Percentiles rank a stretch among this genome's conserved stretches.
These are phyloP conservation scores for Skeletonema costatum DNA, from an alignment of 108 stramenopile genomes.

Conservation along the genomic window DNA sequence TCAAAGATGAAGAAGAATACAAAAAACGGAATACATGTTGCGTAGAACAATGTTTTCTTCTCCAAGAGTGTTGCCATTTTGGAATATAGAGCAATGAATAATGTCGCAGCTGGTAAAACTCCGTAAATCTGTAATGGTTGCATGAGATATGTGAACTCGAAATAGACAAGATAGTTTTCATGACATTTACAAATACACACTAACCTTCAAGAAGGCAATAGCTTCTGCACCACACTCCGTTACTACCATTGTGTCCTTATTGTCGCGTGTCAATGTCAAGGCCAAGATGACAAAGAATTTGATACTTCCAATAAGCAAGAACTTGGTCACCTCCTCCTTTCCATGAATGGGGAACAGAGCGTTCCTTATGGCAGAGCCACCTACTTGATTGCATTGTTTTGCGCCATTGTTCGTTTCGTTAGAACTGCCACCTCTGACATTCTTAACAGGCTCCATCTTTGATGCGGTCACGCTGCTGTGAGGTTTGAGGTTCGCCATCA, in stretches of 20 bases:
- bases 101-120: slow-evolving; percentile 79
- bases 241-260: slow-evolving; percentile 96
- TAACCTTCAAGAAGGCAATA: slow-evolving; percentile 90
- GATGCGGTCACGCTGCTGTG: background rate
- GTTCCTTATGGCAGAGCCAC: slow-evolving; percentile 27
- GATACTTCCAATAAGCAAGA: slow-evolving; percentile 87
- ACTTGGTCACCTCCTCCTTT: slow-evolving; percentile 86
- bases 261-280: slow-evolving; percentile 92
- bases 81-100: slow-evolving; percentile 87
- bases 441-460: background rate
- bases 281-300: slow-evolving; percentile 97
- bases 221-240: slow-evolving; percentile 97
- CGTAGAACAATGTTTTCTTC: slow-evolving; percentile 89
- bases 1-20: slow-evolving; percentile 89
- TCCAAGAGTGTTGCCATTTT: slow-evolving; percentile 82
- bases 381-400: background rate
- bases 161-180: background rate
- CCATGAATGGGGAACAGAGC: slow-evolving; percentile 89
- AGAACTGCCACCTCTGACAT: background rate
- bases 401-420: background rate
- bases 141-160: slow-evolving; percentile 1
- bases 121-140: slow-evolving; percentile 86
- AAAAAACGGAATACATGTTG: slow-evolving; percentile 94
- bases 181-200: slow-evolving; percentile 2
- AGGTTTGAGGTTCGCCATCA: slow-evolving; percentile 1